Percentiles rank a stretch among this genome's conserved stretches.
phyloP scores from a whole-genome alignment of 495 filamentous ascomycete genomes.

The Neurospora sp. region DNA sequence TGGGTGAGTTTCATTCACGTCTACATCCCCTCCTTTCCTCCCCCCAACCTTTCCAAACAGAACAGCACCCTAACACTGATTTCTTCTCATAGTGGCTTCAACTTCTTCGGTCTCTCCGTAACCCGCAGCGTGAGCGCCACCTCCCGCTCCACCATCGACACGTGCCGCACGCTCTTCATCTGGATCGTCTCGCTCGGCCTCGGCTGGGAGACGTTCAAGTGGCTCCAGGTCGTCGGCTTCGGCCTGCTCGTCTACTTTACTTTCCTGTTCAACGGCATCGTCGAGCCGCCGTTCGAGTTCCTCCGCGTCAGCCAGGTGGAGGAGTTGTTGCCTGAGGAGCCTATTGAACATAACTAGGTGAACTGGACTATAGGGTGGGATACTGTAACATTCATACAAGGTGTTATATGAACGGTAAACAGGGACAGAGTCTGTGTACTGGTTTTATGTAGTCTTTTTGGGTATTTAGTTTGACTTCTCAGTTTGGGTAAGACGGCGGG shows the following conservation, averaged over 20 bases:
- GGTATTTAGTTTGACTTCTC: not conserved
- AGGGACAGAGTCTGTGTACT: not conserved
- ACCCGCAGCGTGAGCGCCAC: constrained; percentile 84
- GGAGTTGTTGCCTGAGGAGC: constrained; percentile 72
- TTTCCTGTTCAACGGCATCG: constrained; percentile 90
- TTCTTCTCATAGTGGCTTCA: constrained; percentile 62
- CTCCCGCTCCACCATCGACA: constrained; percentile 89
- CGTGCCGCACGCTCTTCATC: constrained; percentile 94
- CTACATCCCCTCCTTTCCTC: too few relatives aligned
- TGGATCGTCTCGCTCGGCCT: constrained; percentile 91
- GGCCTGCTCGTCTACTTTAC: constrained; percentile 88
- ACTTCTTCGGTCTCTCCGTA: constrained; percentile 93
- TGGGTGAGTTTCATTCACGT: constrained; percentile 48
- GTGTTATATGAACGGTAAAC: not conserved
- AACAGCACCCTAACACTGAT: too few relatives aligned
- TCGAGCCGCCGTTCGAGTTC: constrained; percentile 60
- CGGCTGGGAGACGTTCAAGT: constrained; percentile 97
- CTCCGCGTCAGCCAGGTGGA: constrained; percentile 47
- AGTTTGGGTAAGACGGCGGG: not conserved
- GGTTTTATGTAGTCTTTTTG: not conserved
- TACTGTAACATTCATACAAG: not conserved
- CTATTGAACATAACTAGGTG: constrained; percentile 59
- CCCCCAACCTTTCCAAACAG: too few relatives aligned
- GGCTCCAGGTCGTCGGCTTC: constrained; percentile 88
- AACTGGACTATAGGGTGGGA: constrained; percentile 1